These are phyloP conservation scores for Phialophora expanda DNA, from an alignment of 2,329 filamentous ascomycete genomes.

Conservation along the genomic window DNA sequence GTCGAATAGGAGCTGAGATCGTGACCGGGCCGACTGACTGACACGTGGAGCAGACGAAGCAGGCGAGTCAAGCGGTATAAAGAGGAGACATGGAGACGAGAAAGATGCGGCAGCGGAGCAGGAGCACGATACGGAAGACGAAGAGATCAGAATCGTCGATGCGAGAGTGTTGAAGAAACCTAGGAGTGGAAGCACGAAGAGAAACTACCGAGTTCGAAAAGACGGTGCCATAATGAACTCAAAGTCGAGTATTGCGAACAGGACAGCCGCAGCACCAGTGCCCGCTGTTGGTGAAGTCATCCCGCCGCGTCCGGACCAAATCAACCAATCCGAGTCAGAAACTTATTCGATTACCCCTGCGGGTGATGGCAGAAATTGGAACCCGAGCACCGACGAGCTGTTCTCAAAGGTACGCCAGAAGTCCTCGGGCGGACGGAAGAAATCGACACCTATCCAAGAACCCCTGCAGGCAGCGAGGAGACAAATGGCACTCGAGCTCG, in stretches of 20 bases:
- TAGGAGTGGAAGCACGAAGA: neutral
- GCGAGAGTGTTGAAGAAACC: neutral
- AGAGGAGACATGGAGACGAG: neutral
- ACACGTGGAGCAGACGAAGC: neutral
- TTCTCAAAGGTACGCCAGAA: neutral
- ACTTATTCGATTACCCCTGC: neutral
- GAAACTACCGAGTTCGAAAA: neutral
- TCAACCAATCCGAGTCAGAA: constrained; percentile 1
- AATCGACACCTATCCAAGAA: neutral
- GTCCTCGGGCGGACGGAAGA: neutral
- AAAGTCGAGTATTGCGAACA: neutral
- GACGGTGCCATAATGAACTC: neutral
- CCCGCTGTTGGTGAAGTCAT: neutral
- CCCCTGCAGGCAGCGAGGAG: neutral
- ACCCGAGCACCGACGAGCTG: neutral
- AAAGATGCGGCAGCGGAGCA: neutral
- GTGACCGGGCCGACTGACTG: neutral
- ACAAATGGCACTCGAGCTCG: neutral
- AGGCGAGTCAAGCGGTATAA: neutral
- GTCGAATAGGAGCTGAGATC: neutral
- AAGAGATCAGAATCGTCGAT: neutral
- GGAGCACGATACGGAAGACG: neutral
- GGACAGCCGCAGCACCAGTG: neutral
- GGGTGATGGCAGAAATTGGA: neutral
- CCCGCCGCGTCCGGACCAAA: constrained; percentile 7